These are phyloP conservation scores for Trichoderma gamsii DNA, from an alignment of 495 filamentous ascomycete genomes.

Conservation along the genomic window DNA sequence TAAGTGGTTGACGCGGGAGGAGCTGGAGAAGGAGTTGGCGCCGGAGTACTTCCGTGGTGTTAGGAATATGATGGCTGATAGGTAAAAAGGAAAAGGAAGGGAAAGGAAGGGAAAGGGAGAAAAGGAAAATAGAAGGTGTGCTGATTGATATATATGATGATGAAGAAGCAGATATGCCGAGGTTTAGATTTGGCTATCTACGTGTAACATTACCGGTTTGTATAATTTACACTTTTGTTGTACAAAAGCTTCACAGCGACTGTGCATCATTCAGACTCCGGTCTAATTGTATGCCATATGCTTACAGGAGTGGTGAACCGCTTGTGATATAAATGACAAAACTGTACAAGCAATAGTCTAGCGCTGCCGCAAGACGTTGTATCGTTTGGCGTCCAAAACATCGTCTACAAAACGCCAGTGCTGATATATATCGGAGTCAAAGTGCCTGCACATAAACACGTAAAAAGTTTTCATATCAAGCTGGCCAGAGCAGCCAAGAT, in stretches of 20 bases:
- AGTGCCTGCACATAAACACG: not conserved
- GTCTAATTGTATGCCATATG: too few relatives aligned
- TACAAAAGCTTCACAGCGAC: not conserved
- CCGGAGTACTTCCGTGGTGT: constrained; percentile 64
- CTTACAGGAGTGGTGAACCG: too few relatives aligned
- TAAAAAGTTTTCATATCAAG: not conserved
- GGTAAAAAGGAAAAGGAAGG: constrained; percentile 32
- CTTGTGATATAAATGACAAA: not conserved
- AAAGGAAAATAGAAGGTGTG: not conserved
- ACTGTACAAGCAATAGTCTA: not conserved
- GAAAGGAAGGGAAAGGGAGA: not conserved
- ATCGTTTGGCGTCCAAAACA: too few relatives aligned
- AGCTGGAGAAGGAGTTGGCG: constrained; percentile 60
- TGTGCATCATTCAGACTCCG: not conserved
- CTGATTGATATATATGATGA: not conserved
- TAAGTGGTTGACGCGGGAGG: constrained; percentile 86
- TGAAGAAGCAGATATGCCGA: not conserved
- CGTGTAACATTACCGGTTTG: constrained; percentile 7
- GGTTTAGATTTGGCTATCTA: not conserved
- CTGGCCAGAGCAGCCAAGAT: not conserved
- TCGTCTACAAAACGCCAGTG: too few relatives aligned
- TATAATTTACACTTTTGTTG: not conserved
- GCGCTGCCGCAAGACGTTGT: too few relatives aligned
- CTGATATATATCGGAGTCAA: not conserved
- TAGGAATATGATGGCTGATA: constrained; percentile 72